phyloP scores from a whole-genome alignment of 2,329 filamentous ascomycete species.

The Emmonsiellopsis sp. region DNA sequence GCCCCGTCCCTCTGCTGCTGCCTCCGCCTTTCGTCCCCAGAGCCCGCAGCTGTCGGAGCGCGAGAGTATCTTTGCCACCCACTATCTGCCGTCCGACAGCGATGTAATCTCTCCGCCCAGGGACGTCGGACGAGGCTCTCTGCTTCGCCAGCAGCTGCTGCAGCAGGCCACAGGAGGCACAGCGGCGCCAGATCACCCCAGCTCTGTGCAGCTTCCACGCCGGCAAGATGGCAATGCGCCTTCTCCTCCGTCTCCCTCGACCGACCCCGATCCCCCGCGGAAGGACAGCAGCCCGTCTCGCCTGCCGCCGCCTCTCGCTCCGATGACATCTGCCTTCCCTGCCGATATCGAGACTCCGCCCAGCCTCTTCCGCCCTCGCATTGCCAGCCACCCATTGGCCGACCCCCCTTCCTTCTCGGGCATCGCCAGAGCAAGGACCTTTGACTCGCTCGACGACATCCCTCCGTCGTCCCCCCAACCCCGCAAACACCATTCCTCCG shows the following conservation, averaged over 20 bases:
- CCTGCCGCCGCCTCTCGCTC: neutral
- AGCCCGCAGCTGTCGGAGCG: conserved; percentile 50
- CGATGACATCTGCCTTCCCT: neutral
- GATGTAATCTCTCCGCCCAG: conserved; percentile 21
- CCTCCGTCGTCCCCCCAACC: neutral
- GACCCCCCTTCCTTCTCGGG: neutral
- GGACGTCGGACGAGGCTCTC: conserved; percentile 14
- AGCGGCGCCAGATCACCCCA: neutral
- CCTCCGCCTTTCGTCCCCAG: conserved; percentile 16
- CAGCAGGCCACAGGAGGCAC: neutral
- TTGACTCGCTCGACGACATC: conserved; percentile 1
- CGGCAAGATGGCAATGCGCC: conserved; percentile 12
- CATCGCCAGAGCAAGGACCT: neutral
- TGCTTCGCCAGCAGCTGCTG: neutral
- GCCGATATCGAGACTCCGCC: neutral
- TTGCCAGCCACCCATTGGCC: neutral
- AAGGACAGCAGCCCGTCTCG: conserved; percentile 1
- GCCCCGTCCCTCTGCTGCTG: conserved; percentile 15
- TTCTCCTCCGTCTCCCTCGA: conserved; percentile 10
- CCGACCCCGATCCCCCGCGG: conserved; percentile 11
- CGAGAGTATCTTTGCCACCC: conserved; percentile 56
- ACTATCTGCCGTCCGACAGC: conserved; percentile 44
- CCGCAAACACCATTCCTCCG: neutral
- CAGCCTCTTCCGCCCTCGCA: too few relatives aligned
- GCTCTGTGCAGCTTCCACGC: neutral